These are phyloP conservation scores for Mycena olivaceomarginata DNA, from an alignment of 768 basidiomycete species.

Conservation along the genomic window DNA sequence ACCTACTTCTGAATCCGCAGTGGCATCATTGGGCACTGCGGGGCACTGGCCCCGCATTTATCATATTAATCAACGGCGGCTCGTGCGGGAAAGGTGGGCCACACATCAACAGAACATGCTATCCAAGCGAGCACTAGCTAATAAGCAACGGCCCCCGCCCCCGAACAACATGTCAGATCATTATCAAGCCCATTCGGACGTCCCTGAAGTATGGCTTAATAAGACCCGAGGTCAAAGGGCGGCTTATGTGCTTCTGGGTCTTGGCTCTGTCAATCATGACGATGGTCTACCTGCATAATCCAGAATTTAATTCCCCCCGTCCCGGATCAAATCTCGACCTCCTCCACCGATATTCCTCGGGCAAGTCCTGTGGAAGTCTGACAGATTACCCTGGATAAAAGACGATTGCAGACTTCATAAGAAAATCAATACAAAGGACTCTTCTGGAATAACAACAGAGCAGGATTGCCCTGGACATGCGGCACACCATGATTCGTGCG, in stretches of 20 bases:
- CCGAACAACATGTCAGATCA: slow-evolving; percentile 11
- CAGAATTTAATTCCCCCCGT: not conserved
- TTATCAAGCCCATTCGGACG: slow-evolving; percentile 23
- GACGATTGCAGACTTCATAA: too few species aligned
- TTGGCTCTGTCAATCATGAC: not conserved
- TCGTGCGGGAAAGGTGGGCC: not conserved
- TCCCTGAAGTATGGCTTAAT: not conserved
- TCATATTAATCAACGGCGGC: slow-evolving; percentile 16
- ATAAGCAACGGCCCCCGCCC: not conserved
- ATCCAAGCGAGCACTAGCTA: slow-evolving; percentile 8
- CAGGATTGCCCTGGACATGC: too few species aligned
- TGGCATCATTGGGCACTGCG: not conserved
- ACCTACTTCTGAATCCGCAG: not conserved
- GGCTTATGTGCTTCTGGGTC: not conserved
- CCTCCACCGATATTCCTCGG: not conserved
- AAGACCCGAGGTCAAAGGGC: not conserved
- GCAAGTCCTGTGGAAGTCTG: too few species aligned
- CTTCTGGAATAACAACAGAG: too few species aligned
- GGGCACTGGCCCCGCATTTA: not conserved
- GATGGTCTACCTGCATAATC: not conserved
- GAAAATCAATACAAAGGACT: too few species aligned
- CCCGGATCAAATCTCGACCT: not conserved
- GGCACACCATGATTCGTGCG: too few species aligned
- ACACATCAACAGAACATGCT: slow-evolving; percentile 1
- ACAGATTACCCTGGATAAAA: too few species aligned